phyloP scores from a whole-genome alignment of 192 early-diverging fungal genomes.

The Fimicolochytrium jonesii region DNA sequence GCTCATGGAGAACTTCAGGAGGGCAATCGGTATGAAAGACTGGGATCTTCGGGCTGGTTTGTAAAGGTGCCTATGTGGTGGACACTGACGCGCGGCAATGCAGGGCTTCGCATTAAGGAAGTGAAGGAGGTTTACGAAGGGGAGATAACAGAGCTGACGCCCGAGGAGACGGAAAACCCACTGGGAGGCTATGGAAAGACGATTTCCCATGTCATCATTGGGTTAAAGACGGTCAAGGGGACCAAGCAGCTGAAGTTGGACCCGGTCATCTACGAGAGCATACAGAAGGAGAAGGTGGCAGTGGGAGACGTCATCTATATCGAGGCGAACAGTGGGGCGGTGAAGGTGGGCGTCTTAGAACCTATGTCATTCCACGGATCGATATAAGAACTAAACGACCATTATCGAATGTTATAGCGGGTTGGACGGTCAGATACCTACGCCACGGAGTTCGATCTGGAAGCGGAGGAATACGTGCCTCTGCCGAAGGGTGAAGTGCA shows the following conservation, averaged over 20 bases:
- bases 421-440: conserved; percentile 97
- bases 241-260: conserved; percentile 97
- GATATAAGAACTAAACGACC: too few species aligned
- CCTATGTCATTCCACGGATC: neutral
- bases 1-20: conserved; percentile 98
- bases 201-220: conserved; percentile 91
- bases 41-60: too few species aligned
- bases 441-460: conserved; percentile 97
- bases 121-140: conserved; percentile 99
- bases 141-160: conserved; percentile 94
- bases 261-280: conserved; percentile 93
- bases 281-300: conserved; percentile 95
- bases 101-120: conserved; percentile 94
- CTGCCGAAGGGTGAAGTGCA: conserved; percentile 98
- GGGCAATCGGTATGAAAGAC: conserved; percentile 89
- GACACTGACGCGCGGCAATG: too few species aligned
- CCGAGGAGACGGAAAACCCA: conserved; percentile 97
- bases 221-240: conserved; percentile 97
- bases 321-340: conserved; percentile 94
- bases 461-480: conserved; percentile 97
- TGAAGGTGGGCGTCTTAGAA: conserved; percentile 60
- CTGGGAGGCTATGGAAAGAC: conserved; percentile 97
- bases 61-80: too few species aligned
- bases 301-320: conserved; percentile 99
- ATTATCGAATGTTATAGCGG: conserved; percentile 47